phyloP scores from a whole-genome alignment of 2,329 filamentous ascomycete species.

The Calonectria henricotiae region DNA sequence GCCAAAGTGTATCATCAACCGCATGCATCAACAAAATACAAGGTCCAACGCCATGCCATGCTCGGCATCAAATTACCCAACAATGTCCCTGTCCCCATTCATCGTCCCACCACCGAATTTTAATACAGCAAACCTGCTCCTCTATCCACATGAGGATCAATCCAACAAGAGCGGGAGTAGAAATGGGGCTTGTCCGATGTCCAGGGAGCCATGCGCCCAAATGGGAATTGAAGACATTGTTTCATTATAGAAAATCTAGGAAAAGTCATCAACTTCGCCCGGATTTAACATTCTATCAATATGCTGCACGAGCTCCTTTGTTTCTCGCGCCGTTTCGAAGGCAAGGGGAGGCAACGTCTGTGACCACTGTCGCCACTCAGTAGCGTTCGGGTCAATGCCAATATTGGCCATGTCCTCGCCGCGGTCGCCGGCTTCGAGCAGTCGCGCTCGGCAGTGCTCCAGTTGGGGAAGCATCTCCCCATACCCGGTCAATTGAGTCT shows the following conservation, averaged over 20 bases:
- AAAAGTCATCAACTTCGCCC: conserved; percentile 64
- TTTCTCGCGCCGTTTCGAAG: conserved; percentile 88
- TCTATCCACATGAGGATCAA: conserved; percentile 14
- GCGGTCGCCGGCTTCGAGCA: conserved; percentile 76
- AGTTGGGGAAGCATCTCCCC: conserved; percentile 72
- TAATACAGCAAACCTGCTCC: conserved; percentile 22
- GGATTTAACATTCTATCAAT: conserved; percentile 59
- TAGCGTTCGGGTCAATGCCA: conserved; percentile 65
- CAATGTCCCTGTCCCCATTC: conserved; percentile 38
- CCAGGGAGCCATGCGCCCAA: conserved; percentile 22
- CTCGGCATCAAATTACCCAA: conserved; percentile 48
- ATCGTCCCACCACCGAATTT: conserved; percentile 39
- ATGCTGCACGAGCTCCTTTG: conserved; percentile 78
- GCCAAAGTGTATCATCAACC: conserved; percentile 35
- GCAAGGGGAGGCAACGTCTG: conserved; percentile 85
- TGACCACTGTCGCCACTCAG: conserved; percentile 76
- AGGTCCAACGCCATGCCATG: conserved; percentile 51
- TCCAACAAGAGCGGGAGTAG: conserved; percentile 32
- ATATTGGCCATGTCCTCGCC: conserved; percentile 73
- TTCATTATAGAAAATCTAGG: conserved; percentile 53
- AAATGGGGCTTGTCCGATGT: conserved; percentile 19
- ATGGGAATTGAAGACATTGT: conserved; percentile 28
- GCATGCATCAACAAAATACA: conserved; percentile 45
- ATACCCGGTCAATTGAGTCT: conserved; percentile 74
- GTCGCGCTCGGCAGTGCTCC: conserved; percentile 75